Percentiles rank a stretch among this genome's conserved stretches.
These are phyloP conservation scores for Rasamsonia emersonii DNA, from an alignment of 2,329 filamentous ascomycete species.

Conservation along the genomic window DNA sequence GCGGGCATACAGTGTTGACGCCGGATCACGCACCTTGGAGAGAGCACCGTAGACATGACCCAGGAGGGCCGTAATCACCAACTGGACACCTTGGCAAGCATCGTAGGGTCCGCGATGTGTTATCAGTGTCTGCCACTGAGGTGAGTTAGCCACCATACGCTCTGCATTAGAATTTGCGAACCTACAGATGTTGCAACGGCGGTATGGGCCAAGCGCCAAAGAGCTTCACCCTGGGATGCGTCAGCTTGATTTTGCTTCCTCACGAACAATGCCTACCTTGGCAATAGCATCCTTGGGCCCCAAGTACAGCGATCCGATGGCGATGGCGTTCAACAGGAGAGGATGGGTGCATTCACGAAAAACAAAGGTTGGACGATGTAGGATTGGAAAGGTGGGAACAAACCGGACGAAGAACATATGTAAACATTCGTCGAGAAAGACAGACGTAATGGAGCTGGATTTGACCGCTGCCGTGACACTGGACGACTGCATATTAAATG, in stretches of 20 bases:
- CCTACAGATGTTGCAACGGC: constrained; percentile 35
- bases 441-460: constrained; percentile 35
- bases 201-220: constrained; percentile 38
- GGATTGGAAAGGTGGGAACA: constrained; percentile 39
- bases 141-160: no score
- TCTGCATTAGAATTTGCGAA: constrained; percentile 1
- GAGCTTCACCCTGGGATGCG: constrained; percentile 27
- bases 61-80: constrained; percentile 35
- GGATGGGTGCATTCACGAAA: constrained; percentile 38
- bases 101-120: constrained; percentile 36
- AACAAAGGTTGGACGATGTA: constrained; percentile 37
- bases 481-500: constrained; percentile 23
- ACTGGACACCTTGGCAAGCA: constrained; percentile 35
- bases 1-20: not conserved
- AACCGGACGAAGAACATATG: constrained; percentile 42
- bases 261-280: constrained; percentile 18
- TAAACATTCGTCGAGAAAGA: constrained; percentile 39
- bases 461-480: constrained; percentile 38
- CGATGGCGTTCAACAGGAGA: constrained; percentile 37
- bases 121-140: constrained; percentile 39
- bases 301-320: constrained; percentile 38
- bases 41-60: constrained; percentile 37
- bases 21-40: constrained; percentile 22
- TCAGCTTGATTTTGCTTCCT: not conserved
- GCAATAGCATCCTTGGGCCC: constrained; percentile 35